Base-by-base conservation (phyloP, 1,284 basidiomycete species). In the Ceratobasidium sp. region DNA sequence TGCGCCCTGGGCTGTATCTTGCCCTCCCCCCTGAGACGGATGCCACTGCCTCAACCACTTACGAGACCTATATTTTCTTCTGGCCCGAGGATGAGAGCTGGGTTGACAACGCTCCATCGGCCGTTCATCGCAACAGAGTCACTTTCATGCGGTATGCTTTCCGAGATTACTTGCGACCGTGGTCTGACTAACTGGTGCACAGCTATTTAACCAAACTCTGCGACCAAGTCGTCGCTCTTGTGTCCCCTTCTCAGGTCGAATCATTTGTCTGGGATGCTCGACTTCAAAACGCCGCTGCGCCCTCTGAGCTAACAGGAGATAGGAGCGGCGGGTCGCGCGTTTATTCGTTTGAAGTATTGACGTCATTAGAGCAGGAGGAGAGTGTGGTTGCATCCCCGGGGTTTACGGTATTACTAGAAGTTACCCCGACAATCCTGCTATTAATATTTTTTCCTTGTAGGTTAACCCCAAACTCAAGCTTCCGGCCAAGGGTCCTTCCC, bases 191-290 rank as follows among this genome's bases (percentile, higher is more conserved):
- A 48, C 44, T 30, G 7, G 44, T 27, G 23, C 5, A 48, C 14
- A 90, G 89, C 64, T 91, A 90, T 80, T 85, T 91, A 16, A 89
- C 86, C 5, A 90, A 90, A 82, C 86, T 90, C 57, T 83, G 86
- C 12, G 89, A 91, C 79, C 90, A 90, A 79, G 82, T 88, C 1
- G 80, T 88, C 0, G 87, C 86, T 23, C 79, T 90, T 16, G 83
- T 90, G 23, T 89, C 89, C 0, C 78, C 85, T 0, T 85, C 86
- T 33, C 87, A 90, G 67, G 85, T 87, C 6, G 52, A 64, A 18
- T 35, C 23, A 7, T 48, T 78, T 14, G 65, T 77, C 23, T 79
- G 77, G 68, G 59, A 76, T 10, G 57, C 68, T 35, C 41, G 20
- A 18, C 30, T 59, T 48, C 57, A 33, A 33, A 64, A 62, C 35